Conservation (phyloP, 495 filamentous ascomycete species). For the Aspergillus ostianus region DNA sequence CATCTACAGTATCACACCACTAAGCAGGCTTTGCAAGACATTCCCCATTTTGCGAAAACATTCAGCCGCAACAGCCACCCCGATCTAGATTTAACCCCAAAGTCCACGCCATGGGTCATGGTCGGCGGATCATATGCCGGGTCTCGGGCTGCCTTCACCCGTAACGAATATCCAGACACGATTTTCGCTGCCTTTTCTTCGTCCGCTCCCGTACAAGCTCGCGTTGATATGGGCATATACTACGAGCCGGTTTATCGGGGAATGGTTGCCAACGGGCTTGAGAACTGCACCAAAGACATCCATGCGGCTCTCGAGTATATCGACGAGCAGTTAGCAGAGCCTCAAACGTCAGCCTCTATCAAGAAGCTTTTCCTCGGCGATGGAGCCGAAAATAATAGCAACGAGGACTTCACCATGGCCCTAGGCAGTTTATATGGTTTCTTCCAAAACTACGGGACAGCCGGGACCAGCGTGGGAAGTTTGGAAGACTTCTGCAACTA, state of each 20-base stretch:
- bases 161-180: constrained; percentile 55
- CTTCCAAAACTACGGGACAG: constrained; percentile 51
- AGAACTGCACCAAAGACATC: constrained; percentile 55
- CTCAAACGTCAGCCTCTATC: constrained; percentile 35
- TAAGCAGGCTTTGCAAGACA: constrained; percentile 52
- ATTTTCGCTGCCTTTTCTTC: constrained; percentile 55
- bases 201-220: constrained; percentile 55
- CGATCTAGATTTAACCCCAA: constrained; percentile 41
- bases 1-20: constrained; percentile 49
- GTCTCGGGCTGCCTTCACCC: constrained; percentile 53
- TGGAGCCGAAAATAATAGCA: constrained; percentile 47
- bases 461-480: constrained; percentile 32
- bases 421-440: constrained; percentile 38
- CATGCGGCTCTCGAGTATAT: constrained; percentile 52
- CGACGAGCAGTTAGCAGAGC: constrained; percentile 42
- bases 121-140: constrained; percentile 60
- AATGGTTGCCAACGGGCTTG: constrained; percentile 48
- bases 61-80: constrained; percentile 39
- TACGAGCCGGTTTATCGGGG: constrained; percentile 55
- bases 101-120: constrained; percentile 56
- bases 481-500: constrained; percentile 48
- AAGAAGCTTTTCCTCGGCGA: constrained; percentile 51
- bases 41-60: constrained; percentile 50
- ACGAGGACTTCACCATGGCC: constrained; percentile 49
- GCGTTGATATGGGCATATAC: constrained; percentile 55